Evolutionary conservation across 192 early-diverging fungal genomes (phyloP).

Genomic region (Rhizoclosmatium sp.): DNA sequence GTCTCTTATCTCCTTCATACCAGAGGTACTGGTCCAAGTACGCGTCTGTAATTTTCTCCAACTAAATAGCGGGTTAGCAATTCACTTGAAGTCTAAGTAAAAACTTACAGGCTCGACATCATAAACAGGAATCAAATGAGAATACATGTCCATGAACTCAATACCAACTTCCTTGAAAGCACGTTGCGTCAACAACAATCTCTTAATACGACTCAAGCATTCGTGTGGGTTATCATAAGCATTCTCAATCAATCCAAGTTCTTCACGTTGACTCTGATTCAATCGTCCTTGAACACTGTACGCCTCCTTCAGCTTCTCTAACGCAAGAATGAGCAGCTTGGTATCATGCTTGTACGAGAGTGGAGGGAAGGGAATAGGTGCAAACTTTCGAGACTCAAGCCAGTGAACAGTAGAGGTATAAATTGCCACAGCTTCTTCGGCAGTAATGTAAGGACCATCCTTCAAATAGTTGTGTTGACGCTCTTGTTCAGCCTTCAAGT

Average conservation of each 20-base stretch:
- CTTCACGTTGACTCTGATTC: conserved; percentile 96
- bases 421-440: conserved; percentile 98
- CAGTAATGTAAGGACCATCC: conserved; percentile 97
- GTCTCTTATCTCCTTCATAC: conserved; percentile 98
- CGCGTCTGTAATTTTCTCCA: conserved; percentile 99
- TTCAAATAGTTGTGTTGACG: conserved; percentile 99
- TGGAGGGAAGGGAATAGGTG: conserved; percentile 98
- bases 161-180: conserved; percentile 99
- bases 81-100: not conserved
- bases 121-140: conserved; percentile 96
- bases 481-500: conserved; percentile 99
- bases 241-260: conserved; percentile 97
- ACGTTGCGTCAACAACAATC: conserved; percentile 93
- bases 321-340: conserved; percentile 96
- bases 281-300: conserved; percentile 94
- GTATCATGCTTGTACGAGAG: conserved; percentile 99
- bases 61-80: conserved; percentile 23
- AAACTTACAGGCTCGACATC: conserved; percentile 82
- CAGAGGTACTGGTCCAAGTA: conserved; percentile 99
- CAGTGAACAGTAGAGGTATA: conserved; percentile 98
- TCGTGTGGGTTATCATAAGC: conserved; percentile 96
- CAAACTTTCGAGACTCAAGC: conserved; percentile 97
- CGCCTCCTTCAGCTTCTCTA: conserved; percentile 94
- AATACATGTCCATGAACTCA: conserved; percentile 99
- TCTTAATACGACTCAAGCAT: conserved; percentile 87